phyloP scores from a whole-genome alignment of 169 alveolate species.

The Plasmodium coatneyi region DNA sequence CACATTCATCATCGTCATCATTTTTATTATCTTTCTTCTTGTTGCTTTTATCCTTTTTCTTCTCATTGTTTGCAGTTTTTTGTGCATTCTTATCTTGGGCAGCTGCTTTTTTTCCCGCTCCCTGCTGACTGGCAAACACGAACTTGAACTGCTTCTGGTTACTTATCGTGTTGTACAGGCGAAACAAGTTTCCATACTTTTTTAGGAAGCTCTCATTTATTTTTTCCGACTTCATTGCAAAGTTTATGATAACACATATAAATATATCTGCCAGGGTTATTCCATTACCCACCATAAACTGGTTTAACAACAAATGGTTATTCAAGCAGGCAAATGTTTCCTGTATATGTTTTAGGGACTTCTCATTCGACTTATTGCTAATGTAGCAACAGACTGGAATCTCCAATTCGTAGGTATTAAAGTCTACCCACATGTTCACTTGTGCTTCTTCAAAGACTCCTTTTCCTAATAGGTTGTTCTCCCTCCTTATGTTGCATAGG shows the following conservation, averaged over 20 bases:
- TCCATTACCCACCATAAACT: slow-evolving; percentile 91
- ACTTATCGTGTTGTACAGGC: slow-evolving; percentile 52
- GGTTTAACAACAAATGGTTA: slow-evolving; percentile 78
- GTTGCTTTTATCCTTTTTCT: slow-evolving; percentile 74
- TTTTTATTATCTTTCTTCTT: slow-evolving; percentile 58
- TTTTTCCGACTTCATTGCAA: slow-evolving; percentile 79
- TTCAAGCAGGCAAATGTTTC: slow-evolving; percentile 78
- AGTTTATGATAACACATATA: slow-evolving; percentile 84
- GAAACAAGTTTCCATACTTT: slow-evolving; percentile 31
- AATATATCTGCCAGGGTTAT: slow-evolving; percentile 93
- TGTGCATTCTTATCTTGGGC: slow-evolving; percentile 68
- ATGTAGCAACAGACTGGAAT: slow-evolving; percentile 77
- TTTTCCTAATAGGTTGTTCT: slow-evolving; percentile 32
- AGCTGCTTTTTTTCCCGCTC: slow-evolving; percentile 48
- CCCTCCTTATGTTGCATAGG: slow-evolving; percentile 44
- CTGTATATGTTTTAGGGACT: slow-evolving; percentile 76
- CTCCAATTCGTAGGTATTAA: slow-evolving; percentile 78
- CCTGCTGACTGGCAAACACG: slow-evolving; percentile 60
- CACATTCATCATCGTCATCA: slow-evolving; percentile 11
- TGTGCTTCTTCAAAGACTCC: slow-evolving; percentile 64
- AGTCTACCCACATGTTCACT: slow-evolving; percentile 84
- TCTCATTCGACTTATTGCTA: slow-evolving; percentile 71
- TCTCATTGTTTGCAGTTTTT: slow-evolving; percentile 38
- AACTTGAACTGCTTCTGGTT: slow-evolving; percentile 76
- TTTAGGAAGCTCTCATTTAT: slow-evolving; percentile 70